phyloP scores from a whole-genome alignment of 2,329 filamentous ascomycete genomes.

The Keithomyces neogunnii region DNA sequence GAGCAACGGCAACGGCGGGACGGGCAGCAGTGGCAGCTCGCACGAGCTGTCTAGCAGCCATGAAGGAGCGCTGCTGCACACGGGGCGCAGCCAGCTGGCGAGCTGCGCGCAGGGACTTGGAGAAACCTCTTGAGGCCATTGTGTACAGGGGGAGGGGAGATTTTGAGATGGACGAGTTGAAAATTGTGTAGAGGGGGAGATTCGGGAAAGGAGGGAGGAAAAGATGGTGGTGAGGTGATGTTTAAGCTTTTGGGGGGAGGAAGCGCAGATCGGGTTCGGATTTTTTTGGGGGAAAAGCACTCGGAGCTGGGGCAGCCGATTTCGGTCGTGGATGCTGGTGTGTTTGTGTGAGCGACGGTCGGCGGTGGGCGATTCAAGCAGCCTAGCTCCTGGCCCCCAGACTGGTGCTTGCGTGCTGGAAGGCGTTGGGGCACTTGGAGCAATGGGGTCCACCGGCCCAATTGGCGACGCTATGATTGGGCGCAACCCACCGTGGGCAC shows the following conservation, averaged over 20 bases:
- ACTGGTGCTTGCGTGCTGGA: too few relatives aligned
- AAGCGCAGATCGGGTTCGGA: too few relatives aligned
- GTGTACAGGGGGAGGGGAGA: conserved; percentile 23
- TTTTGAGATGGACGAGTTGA: conserved; percentile 15
- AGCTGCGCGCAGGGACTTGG: conserved; percentile 52
- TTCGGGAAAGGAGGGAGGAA: conserved; percentile 10
- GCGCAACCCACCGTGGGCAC: too few relatives aligned
- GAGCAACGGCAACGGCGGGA: conserved; percentile 38
- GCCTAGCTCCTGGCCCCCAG: too few relatives aligned
- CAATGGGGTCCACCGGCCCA: too few relatives aligned
- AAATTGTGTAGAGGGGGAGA: conserved; percentile 16
- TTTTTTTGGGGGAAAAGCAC: conserved; percentile 1
- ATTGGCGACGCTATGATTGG: too few relatives aligned
- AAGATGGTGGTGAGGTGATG: conserved; percentile 15
- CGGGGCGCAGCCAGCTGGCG: conserved; percentile 55
- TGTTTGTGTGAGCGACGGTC: neutral
- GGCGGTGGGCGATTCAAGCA: neutral
- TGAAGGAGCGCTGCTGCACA: conserved; percentile 54
- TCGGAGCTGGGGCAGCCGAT: neutral
- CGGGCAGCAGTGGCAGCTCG: conserved; percentile 39
- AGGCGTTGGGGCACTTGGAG: too few relatives aligned
- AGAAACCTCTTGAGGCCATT: conserved; percentile 74
- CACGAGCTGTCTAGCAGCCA: conserved; percentile 49
- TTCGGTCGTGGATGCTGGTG: neutral
- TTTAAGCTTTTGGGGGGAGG: neutral